Percentiles rank a stretch among this genome's conserved stretches.
These are phyloP conservation scores for Dittrichia graveolens DNA, from an alignment of 129 eudicot species.

Conservation along the genomic window DNA sequence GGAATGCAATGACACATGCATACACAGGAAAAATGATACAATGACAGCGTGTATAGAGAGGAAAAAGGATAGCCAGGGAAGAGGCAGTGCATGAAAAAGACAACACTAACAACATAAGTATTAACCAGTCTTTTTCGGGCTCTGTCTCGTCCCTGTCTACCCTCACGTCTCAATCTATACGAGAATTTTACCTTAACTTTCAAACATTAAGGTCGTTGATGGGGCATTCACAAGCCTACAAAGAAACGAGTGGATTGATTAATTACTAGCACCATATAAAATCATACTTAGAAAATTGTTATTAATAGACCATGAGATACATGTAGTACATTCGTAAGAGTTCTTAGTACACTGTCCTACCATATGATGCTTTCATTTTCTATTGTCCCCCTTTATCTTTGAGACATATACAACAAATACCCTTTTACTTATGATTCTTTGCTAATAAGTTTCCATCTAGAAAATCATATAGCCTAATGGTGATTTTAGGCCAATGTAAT, in stretches of 20 bases:
- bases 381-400: constrained; percentile 9
- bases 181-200: constrained; percentile 14
- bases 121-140: constrained; percentile 49
- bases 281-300: constrained; percentile 2
- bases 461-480: no score
- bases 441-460: background rate
- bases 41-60: background rate
- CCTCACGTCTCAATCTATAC: constrained; percentile 28
- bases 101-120: constrained; percentile 24
- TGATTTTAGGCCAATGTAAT: no score
- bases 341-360: constrained; percentile 25
- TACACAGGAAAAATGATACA: background rate
- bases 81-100: constrained; percentile 86
- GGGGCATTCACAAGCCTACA: no score
- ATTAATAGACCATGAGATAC: constrained; percentile 25
- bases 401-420: constrained; percentile 16
- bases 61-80: constrained; percentile 72
- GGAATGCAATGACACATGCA: background rate
- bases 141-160: constrained; percentile 72
- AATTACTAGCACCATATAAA: background rate
- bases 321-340: constrained; percentile 26
- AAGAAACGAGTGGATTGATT: background rate
- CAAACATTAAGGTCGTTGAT: background rate
- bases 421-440: background rate
- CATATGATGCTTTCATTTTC: constrained; percentile 5